Evolutionary conservation across 306 rosid species (phyloP), one percentile per base, ranked within the genome.

Genomic region (Acacia crassicarpa): DNA sequence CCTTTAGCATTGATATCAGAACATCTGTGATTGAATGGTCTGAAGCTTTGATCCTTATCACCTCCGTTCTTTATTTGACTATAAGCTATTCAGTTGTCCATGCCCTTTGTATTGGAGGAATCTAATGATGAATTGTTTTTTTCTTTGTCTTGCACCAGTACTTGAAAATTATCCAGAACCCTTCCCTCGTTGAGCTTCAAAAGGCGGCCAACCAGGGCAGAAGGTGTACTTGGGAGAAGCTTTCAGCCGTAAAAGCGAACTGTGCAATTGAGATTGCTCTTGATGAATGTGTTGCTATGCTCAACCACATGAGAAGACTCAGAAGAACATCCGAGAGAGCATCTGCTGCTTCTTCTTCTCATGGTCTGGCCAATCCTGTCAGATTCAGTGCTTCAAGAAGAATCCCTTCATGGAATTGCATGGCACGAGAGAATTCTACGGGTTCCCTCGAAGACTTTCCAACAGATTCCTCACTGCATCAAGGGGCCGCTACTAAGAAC

Each of bases 141-240:
- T 61, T 38, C 35, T 25, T 8, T 44, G 67, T 82, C 49, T 32
- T 84, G 83, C 70, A 19, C 66, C 91, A 95, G 99, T 93, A 89
- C 89, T 93, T 88, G 4, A 95, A 92, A 86, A 95, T 95, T 48
- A 87, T 95, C 83, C 99, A 95, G 84, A 95, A 95, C 84, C 98
- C 98, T 41, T 87, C 97, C n/a, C 74, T 81, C 54, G 72, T 88
- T 83, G 99, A 95, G 84, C 98, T 95, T 83, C 99, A 95, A 82
- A 95, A 95, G 90, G 97, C 99, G 48, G 90, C 93, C 45, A 95
- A 93, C 81, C 99, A 95, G 83, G 99, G 99, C 63, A 89, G 99
- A 85, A 87, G 98, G 86, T 89, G 99, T 84, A 93, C 97, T 65
- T 95, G 99, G 99, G 98, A 93, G 94, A 95, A 95, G 89, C 97